Evolutionary conservation across 495 filamentous ascomycete species (phyloP).

Genomic region (Parathielavia appendiculata): DNA sequence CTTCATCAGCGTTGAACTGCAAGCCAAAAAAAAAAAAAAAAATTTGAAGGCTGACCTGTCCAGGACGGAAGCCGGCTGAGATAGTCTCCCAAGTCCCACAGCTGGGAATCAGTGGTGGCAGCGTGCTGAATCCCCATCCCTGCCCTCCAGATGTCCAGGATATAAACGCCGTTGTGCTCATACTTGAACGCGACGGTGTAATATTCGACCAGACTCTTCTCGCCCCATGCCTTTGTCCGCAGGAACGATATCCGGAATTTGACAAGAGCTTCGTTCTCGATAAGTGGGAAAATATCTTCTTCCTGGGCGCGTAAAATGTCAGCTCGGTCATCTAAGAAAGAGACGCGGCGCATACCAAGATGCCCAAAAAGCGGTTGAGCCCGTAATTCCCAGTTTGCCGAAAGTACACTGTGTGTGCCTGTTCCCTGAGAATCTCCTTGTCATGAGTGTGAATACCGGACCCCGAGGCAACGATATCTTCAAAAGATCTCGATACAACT

Average conservation of each 20-base stretch:
- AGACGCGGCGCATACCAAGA: constrained; percentile 18
- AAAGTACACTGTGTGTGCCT: constrained; percentile 17
- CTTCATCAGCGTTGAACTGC: neutral
- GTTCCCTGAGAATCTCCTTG: constrained; percentile 15
- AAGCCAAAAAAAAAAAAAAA: too few species aligned
- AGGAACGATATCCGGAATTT: constrained; percentile 24
- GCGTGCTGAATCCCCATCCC: constrained; percentile 14
- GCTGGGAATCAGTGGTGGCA: constrained; percentile 3
- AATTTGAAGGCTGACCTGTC: constrained; percentile 8
- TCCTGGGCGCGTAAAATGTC: neutral
- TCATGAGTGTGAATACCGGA: constrained; percentile 10
- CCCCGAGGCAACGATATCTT: constrained; percentile 19
- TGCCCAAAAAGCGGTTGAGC: constrained; percentile 18
- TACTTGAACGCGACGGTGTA: constrained; percentile 24
- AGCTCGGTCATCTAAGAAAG: neutral
- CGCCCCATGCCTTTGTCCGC: constrained; percentile 1
- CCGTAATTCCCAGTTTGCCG: constrained; percentile 11
- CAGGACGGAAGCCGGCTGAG: constrained; percentile 19
- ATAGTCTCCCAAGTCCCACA: constrained; percentile 27
- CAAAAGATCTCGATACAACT: constrained; percentile 13
- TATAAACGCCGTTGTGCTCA: constrained; percentile 10
- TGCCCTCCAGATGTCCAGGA: constrained; percentile 25
- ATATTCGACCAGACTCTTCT: constrained; percentile 19
- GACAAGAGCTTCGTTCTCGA: constrained; percentile 22
- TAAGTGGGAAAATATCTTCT: constrained; percentile 22